Base-by-base conservation (phyloP, 306 rosid genomes). In the Quercus bicolor region DNA sequence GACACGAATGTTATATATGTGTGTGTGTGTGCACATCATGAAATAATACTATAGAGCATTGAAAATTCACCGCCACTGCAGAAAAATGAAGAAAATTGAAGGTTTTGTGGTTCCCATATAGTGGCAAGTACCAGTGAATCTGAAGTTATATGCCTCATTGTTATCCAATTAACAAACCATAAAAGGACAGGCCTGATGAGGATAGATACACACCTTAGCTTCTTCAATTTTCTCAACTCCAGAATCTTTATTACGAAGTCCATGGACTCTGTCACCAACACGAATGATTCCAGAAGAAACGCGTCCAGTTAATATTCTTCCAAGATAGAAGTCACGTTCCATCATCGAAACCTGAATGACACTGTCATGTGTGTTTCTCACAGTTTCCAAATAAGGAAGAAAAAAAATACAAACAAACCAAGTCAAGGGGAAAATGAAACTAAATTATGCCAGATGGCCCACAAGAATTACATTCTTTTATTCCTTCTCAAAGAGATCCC, bases 231-330 rank as follows among this genome's bases (percentile, higher is more conserved):
- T 95, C 78, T 88, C 92, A 23, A 84, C 86, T 8, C 89, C 97
- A 34, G 97, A 87, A 74, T 91, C 96, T 71, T 90, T 95, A 77
- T 75, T 78, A 45, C 91, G 88, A 72, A 95, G 89, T 64, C 96
- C 99, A 71, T 93, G 99, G 80, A 92, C 94, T 87, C 82, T 89
- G 80, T 95, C 98, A 81, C 99, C 99, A 70, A 89, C 82, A 69
- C 93, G 98, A 73, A 92, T 74, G 66, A 88, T 70, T 73, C 99
- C 99, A 80, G 91, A 84, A 85, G 84, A 80, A 84, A 95, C 77
- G 15, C 99, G 96, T 68, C 98, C 99, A 1, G 98, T 95, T 85
- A 95, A 90, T 87, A 95, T 93, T 60, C 97, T 85, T 56, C 99
- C 98, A 80, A 95, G 94, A 81, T 91, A 95, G 86, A 83, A 89